phyloP scores from a whole-genome alignment of 2,329 filamentous ascomycete species.

The Diaporthe citriasiana region DNA sequence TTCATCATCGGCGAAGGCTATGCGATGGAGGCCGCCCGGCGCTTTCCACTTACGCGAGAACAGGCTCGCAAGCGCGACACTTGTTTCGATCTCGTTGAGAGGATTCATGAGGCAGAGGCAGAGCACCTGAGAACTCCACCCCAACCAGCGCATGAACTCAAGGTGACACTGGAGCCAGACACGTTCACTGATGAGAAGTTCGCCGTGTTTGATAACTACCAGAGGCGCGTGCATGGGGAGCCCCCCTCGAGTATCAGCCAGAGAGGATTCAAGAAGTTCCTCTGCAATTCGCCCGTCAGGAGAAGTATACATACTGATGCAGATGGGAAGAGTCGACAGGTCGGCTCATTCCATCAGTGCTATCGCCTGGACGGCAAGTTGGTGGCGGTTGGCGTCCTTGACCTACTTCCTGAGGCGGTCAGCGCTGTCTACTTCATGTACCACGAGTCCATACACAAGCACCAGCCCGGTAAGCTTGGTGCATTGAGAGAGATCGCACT shows the following conservation, averaged over 20 bases:
- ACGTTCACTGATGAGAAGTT: constrained; percentile 84
- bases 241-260: constrained; percentile 69
- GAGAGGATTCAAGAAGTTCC: constrained; percentile 77
- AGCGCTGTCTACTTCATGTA: constrained; percentile 90
- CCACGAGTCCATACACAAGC: constrained; percentile 78
- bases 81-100: constrained; percentile 75
- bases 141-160: constrained; percentile 76
- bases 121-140: constrained; percentile 68
- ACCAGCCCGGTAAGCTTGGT: constrained; percentile 81
- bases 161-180: constrained; percentile 79
- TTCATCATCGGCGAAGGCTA: constrained; percentile 79
- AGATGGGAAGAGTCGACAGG: constrained; percentile 65
- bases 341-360: constrained; percentile 87
- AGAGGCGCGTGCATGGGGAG: constrained; percentile 80
- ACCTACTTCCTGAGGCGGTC: constrained; percentile 81
- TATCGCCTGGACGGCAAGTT: constrained; percentile 83
- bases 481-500: constrained; percentile 81
- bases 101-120: constrained; percentile 78
- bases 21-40: constrained; percentile 71
- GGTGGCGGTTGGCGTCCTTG: constrained; percentile 82
- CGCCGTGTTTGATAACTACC: constrained; percentile 80
- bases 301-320: constrained; percentile 58
- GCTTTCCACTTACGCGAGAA: constrained; percentile 77
- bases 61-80: constrained; percentile 74
- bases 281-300: constrained; percentile 78